Evolutionary conservation across 163 green algal species (phyloP).

Genomic region (Coccomyxa subellipsoidea): DNA sequence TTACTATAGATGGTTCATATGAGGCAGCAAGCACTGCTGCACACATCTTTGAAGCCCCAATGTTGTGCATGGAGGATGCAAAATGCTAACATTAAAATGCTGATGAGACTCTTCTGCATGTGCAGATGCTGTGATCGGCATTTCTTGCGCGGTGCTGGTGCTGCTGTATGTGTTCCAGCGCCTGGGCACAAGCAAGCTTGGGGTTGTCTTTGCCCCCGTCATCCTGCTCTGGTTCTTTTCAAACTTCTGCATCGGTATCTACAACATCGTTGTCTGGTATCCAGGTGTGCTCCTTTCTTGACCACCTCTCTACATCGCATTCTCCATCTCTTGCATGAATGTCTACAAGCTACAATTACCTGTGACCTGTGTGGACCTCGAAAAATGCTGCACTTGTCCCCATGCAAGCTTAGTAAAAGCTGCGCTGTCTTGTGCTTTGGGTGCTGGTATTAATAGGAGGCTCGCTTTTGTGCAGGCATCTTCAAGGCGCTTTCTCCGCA

Average conservation of each 20-base stretch:
- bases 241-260: conserved; percentile 33
- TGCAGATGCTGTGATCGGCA: conserved; percentile 41
- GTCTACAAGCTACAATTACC: no score
- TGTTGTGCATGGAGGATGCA: background rate
- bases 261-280: conserved; percentile 45
- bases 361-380: no score
- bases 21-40: no score
- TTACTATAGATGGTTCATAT: no score
- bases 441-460: no score
- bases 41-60: no score
- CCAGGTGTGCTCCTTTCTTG: background rate
- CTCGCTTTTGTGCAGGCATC: background rate
- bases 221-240: conserved; percentile 26
- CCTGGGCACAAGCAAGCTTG: conserved; percentile 43
- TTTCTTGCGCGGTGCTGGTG: conserved; percentile 52
- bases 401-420: no score
- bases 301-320: background rate
- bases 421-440: no score
- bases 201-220: conserved; percentile 36
- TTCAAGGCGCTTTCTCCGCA: background rate
- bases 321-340: background rate
- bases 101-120: background rate
- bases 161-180: conserved; percentile 55
- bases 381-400: no score
- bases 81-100: background rate